A percentile compares a stretch with the other conserved stretches of the same genome.
Conservation (phyloP, 192 early-diverging fungal genomes). For the Cladochytrium replicatum region DNA sequence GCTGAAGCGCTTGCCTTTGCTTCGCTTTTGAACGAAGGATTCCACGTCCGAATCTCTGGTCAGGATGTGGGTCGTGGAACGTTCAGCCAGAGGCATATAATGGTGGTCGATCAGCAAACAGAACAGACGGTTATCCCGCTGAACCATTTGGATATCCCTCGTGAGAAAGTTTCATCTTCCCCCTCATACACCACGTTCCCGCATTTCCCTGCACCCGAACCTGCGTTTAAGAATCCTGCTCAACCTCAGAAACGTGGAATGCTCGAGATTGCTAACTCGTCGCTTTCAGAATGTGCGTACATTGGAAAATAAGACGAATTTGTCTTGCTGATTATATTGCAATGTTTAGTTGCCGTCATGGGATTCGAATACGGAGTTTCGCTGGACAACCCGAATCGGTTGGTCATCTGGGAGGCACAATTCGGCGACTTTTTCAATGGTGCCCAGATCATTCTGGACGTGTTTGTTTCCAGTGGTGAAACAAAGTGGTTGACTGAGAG, state of each 20-base stretch:
- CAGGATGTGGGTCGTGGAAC: constrained; percentile 98
- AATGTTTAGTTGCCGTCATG: constrained; percentile 90
- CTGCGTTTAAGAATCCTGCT: constrained; percentile 1
- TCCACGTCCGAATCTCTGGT: constrained; percentile 86
- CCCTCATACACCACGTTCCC: constrained; percentile 16
- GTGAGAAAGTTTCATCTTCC: constrained; percentile 21
- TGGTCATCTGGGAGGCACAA: constrained; percentile 97
- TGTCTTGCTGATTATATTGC: too few relatives aligned
- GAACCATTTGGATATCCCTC: constrained; percentile 53
- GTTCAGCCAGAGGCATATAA: constrained; percentile 93
- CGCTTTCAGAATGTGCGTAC: constrained; percentile 84
- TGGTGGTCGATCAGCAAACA: constrained; percentile 88
- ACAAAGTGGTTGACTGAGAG: constrained; percentile 92
- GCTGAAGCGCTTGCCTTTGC: constrained; percentile 89
- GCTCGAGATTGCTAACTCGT: constrained; percentile 84
- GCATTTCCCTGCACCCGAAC: background rate
- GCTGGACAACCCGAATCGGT: constrained; percentile 72
- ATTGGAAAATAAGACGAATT: too few relatives aligned
- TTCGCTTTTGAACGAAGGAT: constrained; percentile 67
- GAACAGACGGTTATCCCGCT: constrained; percentile 80
- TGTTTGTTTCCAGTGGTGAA: constrained; percentile 78
- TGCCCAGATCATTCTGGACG: constrained; percentile 92
- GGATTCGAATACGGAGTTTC: constrained; percentile 95
- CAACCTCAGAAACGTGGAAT: constrained; percentile 33
- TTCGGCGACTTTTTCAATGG: constrained; percentile 98